phyloP scores from a whole-genome alignment of 1,284 basidiomycete genomes.

The Stereum hirsutum region DNA sequence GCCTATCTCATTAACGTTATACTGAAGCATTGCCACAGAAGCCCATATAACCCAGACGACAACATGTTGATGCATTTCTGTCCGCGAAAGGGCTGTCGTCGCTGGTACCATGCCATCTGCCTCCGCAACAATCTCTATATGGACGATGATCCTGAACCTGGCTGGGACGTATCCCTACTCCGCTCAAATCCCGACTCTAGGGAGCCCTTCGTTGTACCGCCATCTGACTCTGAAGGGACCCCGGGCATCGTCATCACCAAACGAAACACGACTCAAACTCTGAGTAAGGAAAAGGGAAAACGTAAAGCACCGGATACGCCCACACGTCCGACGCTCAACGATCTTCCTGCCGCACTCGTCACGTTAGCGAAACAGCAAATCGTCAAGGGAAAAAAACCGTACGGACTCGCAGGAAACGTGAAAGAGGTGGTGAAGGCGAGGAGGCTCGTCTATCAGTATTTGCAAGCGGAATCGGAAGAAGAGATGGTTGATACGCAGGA shows the following conservation, averaged over 20 bases:
- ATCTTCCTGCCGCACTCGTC: conserved; percentile 14
- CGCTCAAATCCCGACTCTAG: background rate
- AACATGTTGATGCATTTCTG: conserved; percentile 17
- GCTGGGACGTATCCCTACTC: too few species aligned
- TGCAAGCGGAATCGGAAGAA: background rate
- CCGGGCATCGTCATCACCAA: background rate
- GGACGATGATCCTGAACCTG: conserved; percentile 7
- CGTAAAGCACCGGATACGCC: background rate
- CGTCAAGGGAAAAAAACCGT: conserved; percentile 10
- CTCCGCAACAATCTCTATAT: conserved; percentile 8
- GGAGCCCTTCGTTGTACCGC: background rate
- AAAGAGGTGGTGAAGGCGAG: conserved; percentile 19
- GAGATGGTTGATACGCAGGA: too few species aligned
- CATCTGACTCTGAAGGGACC: background rate
- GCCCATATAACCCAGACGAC: conserved; percentile 13
- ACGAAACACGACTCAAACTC: background rate
- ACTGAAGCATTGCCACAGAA: background rate
- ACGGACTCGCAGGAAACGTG: conserved; percentile 17
- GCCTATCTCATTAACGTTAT: background rate
- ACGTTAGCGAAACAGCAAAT: conserved; percentile 16
- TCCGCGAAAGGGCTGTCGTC: conserved; percentile 13
- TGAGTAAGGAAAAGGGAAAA: background rate
- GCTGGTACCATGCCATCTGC: conserved; percentile 17
- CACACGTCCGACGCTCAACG: conserved; percentile 10
- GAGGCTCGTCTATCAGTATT: conserved; percentile 15